These are phyloP conservation scores for Hypoxylon sp. DNA, from an alignment of 2,329 filamentous ascomycete species.

Conservation along the genomic window DNA sequence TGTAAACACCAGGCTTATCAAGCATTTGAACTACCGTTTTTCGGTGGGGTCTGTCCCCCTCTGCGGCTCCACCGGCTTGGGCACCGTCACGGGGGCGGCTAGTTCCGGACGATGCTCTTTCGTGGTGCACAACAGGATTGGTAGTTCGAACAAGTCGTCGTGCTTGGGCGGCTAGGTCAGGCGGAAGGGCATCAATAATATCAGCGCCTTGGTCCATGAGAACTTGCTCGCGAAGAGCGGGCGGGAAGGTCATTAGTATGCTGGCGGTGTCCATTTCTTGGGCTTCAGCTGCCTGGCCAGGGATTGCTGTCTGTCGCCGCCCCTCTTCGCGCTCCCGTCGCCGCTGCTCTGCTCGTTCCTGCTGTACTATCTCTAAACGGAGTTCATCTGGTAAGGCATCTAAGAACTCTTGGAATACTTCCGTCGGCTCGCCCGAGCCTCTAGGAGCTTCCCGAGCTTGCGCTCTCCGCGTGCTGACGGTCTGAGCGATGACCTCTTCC, in stretches of 20 bases:
- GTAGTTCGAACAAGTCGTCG: constrained; percentile 67
- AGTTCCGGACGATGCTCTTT: constrained; percentile 52
- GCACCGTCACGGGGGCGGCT: constrained; percentile 38
- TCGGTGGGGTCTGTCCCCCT: constrained; percentile 70
- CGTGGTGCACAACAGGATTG: constrained; percentile 48
- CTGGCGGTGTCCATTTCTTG: constrained; percentile 90
- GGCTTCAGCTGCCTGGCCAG: constrained; percentile 59
- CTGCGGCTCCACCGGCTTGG: constrained; percentile 41
- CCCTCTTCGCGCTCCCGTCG: constrained; percentile 85
- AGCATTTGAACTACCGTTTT: constrained; percentile 94
- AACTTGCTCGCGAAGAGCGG: constrained; percentile 83
- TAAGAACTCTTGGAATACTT: constrained; percentile 92
- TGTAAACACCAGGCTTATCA: constrained; percentile 93
- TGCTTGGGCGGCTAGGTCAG: constrained; percentile 86
- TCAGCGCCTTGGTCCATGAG: constrained; percentile 92
- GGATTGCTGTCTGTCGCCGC: constrained; percentile 69
- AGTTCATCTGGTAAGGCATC: constrained; percentile 92
- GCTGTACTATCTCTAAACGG: constrained; percentile 86
- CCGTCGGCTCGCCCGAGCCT: constrained; percentile 76
- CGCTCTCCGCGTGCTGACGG: constrained; percentile 82
- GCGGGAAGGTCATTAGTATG: constrained; percentile 89
- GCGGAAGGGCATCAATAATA: constrained; percentile 82
- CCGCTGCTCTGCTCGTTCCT: constrained; percentile 88
- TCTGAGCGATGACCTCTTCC: constrained; percentile 93
- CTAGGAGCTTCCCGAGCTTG: constrained; percentile 74